Evolutionary conservation across 192 early-diverging fungal species (phyloP), one percentile per base, ranked within the genome.

Genomic region (Mycoemilia scoparia): DNA sequence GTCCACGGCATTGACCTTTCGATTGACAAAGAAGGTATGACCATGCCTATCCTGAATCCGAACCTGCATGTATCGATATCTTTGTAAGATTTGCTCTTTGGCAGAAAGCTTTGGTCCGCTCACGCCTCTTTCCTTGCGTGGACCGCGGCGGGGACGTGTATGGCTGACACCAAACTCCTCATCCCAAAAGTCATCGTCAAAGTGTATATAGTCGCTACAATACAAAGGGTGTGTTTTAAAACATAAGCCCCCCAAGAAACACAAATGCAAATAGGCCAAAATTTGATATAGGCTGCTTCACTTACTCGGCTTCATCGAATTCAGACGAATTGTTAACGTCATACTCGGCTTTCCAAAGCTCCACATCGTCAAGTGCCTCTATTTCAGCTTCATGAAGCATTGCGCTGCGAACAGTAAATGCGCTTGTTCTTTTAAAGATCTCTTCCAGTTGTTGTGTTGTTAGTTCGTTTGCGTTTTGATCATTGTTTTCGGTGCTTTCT

Each of bases 61-160:
- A 13, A 86, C 76, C 48, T 83, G 83, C 77, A 87, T 80, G 37
- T 84, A 67, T 41, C 80, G 85, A 66, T 87, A 92, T 39, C 67
- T 49, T 30, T 77, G 71, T 23, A 89, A 57, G 32, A 87, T 74
- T 27, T 59, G 70, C 43, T 82, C 83, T 22, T 77, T 48, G 23
- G 31, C 56, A 40, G 48, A 56, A 17, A 62, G 49, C 38, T 63
- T 67, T 13, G 66, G 48, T 16, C 66, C 71, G 14, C 58, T 54
- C 19, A 39, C 54, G 17, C 56, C 64, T 8, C 56, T 10, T 26
- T 55, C 38, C 1, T 50, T 48, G 21, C 46, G 50, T 37, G 47
- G 45, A 19, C 22, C 42, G 31, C 53, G 32, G 39, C 44, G 70
- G 34, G 47, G 67, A 39, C 51, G 68, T 31, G 44, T 41, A 35